Evolutionary conservation across 345 rosid species (phyloP), one percentile per base, ranked within the genome.

Genomic region (Mercurialis annua): DNA sequence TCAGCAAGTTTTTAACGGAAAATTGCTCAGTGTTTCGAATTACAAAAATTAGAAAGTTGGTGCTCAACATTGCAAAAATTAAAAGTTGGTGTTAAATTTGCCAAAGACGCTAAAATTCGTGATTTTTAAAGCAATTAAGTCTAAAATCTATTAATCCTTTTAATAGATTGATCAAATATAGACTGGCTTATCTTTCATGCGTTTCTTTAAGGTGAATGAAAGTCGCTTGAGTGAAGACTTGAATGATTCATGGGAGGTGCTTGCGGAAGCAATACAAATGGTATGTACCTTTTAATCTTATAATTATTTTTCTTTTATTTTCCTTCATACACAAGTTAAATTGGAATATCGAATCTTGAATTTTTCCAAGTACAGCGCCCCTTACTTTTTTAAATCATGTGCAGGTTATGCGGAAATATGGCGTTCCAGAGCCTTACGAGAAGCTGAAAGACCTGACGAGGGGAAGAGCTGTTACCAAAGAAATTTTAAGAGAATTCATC

Each of bases 351-450:
- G 14, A 42, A 23, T 33, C 50, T 9, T 46, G 54, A 47, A 17
- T 5, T 29, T 62, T 48, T 64, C 33, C 12, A 23, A 15, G 11
- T 24, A 18, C 36, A 14, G 24, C 16, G 36, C 0, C 15, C 2
- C 31, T 51, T 5, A 31, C 7, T 14, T n/a, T 40, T 17, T 14
- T 12, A 17, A 36, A n/a, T 55, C 20, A 4, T 67, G 10, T 64
- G 21, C 24, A 89, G 98, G 93, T 95, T 48, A 92, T 95, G 99
- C 85, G 98, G 64, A 85, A 97, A 78, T 88, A 77, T 0, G 94
- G 96, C 52, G 96, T 92, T 67, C 96, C 97, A 23, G 96, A 90
- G 83, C 96, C 98, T 9, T 90, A 90, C 14, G 96, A 95, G 86
- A 95, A 90, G 80, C 84, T 95, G 40, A 90, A 95, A 81, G 96